Conservation (phyloP, 2,329 filamentous ascomycete genomes). For the Diaporthe helianthi region DNA sequence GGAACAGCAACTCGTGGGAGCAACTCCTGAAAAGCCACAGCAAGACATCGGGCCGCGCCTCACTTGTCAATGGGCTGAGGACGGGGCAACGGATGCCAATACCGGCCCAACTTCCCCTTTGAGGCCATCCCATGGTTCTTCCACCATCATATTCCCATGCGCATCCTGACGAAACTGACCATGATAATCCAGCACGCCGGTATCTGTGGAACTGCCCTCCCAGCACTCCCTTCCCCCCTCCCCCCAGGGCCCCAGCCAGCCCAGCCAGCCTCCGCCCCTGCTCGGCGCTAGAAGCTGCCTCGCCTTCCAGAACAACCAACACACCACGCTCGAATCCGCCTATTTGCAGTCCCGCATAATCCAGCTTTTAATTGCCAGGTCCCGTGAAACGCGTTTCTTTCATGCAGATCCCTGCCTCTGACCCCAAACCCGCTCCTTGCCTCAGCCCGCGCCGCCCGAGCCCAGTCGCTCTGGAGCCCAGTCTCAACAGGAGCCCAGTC, state of each 20-base stretch:
- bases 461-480: slow-evolving; percentile 9
- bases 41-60: slow-evolving; percentile 3
- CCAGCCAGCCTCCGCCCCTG: slow-evolving; percentile 9
- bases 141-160: slow-evolving; percentile 13
- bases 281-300: slow-evolving; percentile 46
- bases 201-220: slow-evolving; percentile 11
- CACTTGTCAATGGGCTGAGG: not conserved
- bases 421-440: slow-evolving; percentile 35
- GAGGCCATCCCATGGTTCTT: slow-evolving; percentile 20
- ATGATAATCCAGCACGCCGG: slow-evolving; percentile 18
- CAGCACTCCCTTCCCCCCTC: not conserved
- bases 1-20: not conserved
- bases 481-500: slow-evolving; percentile 1
- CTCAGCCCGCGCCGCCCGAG: slow-evolving; percentile 36
- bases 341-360: slow-evolving; percentile 50
- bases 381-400: slow-evolving; percentile 53
- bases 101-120: slow-evolving; percentile 21
- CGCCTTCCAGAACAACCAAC: slow-evolving; percentile 47
- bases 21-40: not conserved
- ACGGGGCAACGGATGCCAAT: slow-evolving; percentile 16
- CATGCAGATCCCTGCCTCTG: slow-evolving; percentile 49
- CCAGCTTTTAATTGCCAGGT: slow-evolving; percentile 56
- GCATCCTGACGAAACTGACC: slow-evolving; percentile 1
- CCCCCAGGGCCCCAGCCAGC: not conserved
- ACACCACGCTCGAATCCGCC: slow-evolving; percentile 41